Percentiles rank a stretch among this genome's conserved stretches.
These are phyloP conservation scores for Delitschia confertaspora DNA, from an alignment of 495 filamentous ascomycete species.

Conservation along the genomic window DNA sequence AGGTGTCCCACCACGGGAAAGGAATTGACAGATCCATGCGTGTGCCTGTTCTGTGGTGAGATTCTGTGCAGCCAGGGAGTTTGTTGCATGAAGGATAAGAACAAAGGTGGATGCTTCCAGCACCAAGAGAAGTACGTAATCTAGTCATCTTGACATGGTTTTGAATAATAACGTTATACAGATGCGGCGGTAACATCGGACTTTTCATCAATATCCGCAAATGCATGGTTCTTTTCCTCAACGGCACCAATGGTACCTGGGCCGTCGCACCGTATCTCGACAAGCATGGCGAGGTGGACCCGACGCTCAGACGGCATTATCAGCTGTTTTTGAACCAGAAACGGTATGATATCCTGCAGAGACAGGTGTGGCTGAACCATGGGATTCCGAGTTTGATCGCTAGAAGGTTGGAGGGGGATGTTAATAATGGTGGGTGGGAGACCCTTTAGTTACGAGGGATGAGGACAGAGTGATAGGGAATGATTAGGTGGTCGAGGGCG, in stretches of 20 bases:
- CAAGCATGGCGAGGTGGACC: constrained; percentile 86
- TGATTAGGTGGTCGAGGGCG: no score
- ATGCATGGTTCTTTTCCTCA: constrained; percentile 78
- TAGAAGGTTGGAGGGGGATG: constrained; percentile 82
- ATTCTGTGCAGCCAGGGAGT: constrained; percentile 91
- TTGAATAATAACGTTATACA: constrained; percentile 31
- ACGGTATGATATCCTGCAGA: constrained; percentile 78
- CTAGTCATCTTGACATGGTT: no score
- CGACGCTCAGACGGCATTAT: constrained; percentile 64
- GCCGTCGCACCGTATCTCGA: constrained; percentile 87
- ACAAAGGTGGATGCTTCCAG: constrained; percentile 78
- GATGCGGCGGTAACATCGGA: constrained; percentile 81
- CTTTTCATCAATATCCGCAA: constrained; percentile 94
- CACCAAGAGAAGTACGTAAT: constrained; percentile 72
- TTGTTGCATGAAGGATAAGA: constrained; percentile 68
- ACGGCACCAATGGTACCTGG: constrained; percentile 74
- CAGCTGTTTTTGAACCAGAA: constrained; percentile 89
- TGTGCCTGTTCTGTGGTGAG: constrained; percentile 93
- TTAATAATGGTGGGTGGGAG: constrained; percentile 97
- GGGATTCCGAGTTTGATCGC: constrained; percentile 81
- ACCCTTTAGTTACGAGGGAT: constrained; percentile 40
- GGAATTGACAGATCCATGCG: constrained; percentile 75
- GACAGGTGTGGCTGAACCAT: constrained; percentile 81
- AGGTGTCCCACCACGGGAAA: constrained; percentile 84
- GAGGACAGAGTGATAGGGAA: no score